phyloP scores from a whole-genome alignment of 805 yeast genomes.

The Lachancea dasiensis region DNA sequence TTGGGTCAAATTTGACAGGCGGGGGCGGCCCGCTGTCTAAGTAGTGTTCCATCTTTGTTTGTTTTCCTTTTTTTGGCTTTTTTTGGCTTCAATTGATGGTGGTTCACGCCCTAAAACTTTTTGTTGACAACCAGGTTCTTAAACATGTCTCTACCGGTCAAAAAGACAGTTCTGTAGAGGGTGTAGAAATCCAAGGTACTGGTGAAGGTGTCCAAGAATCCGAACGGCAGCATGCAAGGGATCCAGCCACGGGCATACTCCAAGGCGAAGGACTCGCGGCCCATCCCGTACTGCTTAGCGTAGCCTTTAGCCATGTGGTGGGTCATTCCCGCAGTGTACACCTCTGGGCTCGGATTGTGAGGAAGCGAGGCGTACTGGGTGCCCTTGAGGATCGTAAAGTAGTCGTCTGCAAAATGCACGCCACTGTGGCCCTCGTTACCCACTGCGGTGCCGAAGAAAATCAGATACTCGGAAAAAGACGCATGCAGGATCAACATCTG shows the following conservation, averaged over 20 bases:
- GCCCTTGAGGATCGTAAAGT: constrained; percentile 85
- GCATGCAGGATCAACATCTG: constrained; percentile 94
- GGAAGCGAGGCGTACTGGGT: constrained; percentile 69
- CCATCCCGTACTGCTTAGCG: constrained; percentile 83
- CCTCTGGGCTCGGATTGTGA: constrained; percentile 54
- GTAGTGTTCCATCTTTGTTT: too few relatives aligned
- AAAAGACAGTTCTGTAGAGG: constrained; percentile 58
- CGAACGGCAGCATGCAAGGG: constrained; percentile 96
- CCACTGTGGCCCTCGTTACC: constrained; percentile 98
- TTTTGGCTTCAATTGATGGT: too few relatives aligned
- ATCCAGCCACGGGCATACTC: constrained; percentile 99
- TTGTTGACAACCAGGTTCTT: constrained; percentile 56
- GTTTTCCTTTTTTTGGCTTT: too few relatives aligned
- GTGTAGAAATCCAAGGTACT: constrained; percentile 78
- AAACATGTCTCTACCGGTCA: constrained; percentile 76
- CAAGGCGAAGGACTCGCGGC: constrained; percentile 74
- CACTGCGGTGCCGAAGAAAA: constrained; percentile 85
- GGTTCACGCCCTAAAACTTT: constrained; percentile 63
- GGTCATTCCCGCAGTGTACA: constrained; percentile 81
- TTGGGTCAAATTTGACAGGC: too few relatives aligned
- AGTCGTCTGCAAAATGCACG: constrained; percentile 94
- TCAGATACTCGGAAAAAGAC: constrained; percentile 85
- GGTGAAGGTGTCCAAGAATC: constrained; percentile 70
- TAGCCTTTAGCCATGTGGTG: constrained; percentile 72
- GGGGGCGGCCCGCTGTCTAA: too few relatives aligned